Evolutionary conservation across 768 basidiomycete genomes (phyloP).

Genomic region (Suillus bovinus): DNA sequence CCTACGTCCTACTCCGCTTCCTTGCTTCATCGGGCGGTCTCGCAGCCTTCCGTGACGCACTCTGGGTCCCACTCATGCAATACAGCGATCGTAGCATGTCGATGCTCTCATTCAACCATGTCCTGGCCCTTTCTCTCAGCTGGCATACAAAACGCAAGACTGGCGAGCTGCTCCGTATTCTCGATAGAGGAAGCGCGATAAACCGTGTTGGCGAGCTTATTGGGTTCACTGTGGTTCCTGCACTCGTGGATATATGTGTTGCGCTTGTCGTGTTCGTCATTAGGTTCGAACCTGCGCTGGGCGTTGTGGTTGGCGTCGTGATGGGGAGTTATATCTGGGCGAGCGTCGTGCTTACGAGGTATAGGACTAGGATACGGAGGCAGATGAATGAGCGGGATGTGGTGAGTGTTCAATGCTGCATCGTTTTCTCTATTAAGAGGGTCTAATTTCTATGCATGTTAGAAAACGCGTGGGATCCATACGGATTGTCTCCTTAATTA

Average conservation of each 20-base stretch:
- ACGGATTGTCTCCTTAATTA: slow-evolving; percentile 81
- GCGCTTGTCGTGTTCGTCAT: slow-evolving; percentile 68
- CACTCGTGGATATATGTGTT: slow-evolving; percentile 74
- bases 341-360: slow-evolving; percentile 60
- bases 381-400: slow-evolving; percentile 82
- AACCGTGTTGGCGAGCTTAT: slow-evolving; percentile 81
- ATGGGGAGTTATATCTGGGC: slow-evolving; percentile 62
- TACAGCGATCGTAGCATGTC: slow-evolving; percentile 70
- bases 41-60: slow-evolving; percentile 61
- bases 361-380: slow-evolving; percentile 73
- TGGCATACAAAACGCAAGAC: slow-evolving; percentile 85
- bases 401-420: slow-evolving; percentile 19
- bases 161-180: slow-evolving; percentile 57
- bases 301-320: slow-evolving; percentile 66
- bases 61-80: slow-evolving; percentile 91
- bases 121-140: slow-evolving; percentile 82
- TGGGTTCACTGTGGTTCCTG: slow-evolving; percentile 83
- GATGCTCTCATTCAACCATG: slow-evolving; percentile 75
- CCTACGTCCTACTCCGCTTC: slow-evolving; percentile 70
- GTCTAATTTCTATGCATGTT: neutral
- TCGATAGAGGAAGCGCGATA: slow-evolving; percentile 84
- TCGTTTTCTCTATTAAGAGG: neutral
- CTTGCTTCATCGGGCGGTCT: slow-evolving; percentile 79
- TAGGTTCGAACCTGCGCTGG: slow-evolving; percentile 65
- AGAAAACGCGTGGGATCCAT: slow-evolving; percentile 81